Base-by-base conservation (phyloP, 1,284 basidiomycete genomes). In the Paramarasmius palmivorus region DNA sequence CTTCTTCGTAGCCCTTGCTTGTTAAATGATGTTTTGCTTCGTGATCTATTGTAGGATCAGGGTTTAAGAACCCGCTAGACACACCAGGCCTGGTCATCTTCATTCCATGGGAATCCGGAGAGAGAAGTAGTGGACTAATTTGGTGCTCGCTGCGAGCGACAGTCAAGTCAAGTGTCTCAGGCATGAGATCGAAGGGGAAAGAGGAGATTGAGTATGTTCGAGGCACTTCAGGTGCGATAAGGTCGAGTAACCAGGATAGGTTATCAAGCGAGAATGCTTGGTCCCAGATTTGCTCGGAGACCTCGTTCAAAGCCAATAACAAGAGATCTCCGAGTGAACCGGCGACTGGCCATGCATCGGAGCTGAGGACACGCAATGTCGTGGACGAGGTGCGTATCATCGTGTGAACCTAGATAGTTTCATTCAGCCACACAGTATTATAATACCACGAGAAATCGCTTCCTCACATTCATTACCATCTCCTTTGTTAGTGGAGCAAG, bases 401-500 rank as follows among this genome's bases (percentile, higher is more conserved):
- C 5, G 34, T 40, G 38, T 55, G 54, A 29, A 55, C 54, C 53
- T 54, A 23, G 22, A 20, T 4, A 34, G 10, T 19, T 9, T 38
- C 15, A 20, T 14, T 22, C 22, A 50, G 23, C 23, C 8, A 22
- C 9, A n/a, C n/a, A n/a, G n/a, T n/a, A n/a, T n/a, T 14, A 39
- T 25, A 22, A 26, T n/a, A n/a, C 22, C 17, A 54, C 19, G 19
- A 23, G 4, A 17, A 12, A 20, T 22, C 35, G n/a, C 50, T 3
- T 42, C 20, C 49, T 47, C 35, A 55, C 54, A 38, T 34, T 38
- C 45, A 49, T 44, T 26, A 56, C 54, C 54, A 56, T 56, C 12
- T 56, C 51, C 40, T 56, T 56, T 14, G 54, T 56, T 2, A 56
- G 36, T 17, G 54, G 54, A 25, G 54, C 54, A 14, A 56, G n/a